Evolutionary conservation across 345 rosid species (phyloP).

Genomic region (Salix brachista): DNA sequence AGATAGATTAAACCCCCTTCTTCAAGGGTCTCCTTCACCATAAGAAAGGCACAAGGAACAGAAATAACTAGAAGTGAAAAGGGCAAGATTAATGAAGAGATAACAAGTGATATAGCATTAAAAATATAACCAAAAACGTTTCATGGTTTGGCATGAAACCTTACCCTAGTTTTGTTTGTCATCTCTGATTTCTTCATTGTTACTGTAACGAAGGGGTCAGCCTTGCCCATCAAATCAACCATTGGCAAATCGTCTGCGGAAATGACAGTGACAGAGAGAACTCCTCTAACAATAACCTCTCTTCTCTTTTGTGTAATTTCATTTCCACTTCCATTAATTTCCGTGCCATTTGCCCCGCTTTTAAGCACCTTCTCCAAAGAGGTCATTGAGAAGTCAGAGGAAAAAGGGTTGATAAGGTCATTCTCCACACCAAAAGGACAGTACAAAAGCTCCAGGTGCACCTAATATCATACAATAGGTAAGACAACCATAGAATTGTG

Average conservation of each 20-base stretch:
- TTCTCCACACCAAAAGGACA: conserved; percentile 72
- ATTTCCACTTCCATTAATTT: conserved; percentile 47
- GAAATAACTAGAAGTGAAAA: background rate
- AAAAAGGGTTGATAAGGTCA: conserved; percentile 57
- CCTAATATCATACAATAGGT: conserved; percentile 41
- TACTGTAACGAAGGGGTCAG: conserved; percentile 85
- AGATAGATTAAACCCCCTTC: background rate
- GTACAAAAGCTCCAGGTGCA: conserved; percentile 90
- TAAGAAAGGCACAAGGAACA: background rate
- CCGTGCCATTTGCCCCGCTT: conserved; percentile 49
- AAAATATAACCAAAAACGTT: background rate
- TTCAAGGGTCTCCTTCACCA: background rate
- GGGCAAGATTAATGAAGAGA: background rate
- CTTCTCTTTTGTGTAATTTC: conserved; percentile 46
- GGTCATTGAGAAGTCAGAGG: conserved; percentile 56
- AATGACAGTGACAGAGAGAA: conserved; percentile 77
- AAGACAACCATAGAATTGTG: background rate
- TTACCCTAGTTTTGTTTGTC: conserved; percentile 68
- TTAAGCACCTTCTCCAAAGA: conserved; percentile 84
- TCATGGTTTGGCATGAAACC: background rate
- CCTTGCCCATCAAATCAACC: conserved; percentile 87
- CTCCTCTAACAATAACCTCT: conserved; percentile 92
- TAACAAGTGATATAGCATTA: background rate
- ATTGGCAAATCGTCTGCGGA: conserved; percentile 89
- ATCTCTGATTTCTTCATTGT: conserved; percentile 82